Conservation (phyloP, 768 basidiomycete species). For the Tephrocybe sp. region DNA sequence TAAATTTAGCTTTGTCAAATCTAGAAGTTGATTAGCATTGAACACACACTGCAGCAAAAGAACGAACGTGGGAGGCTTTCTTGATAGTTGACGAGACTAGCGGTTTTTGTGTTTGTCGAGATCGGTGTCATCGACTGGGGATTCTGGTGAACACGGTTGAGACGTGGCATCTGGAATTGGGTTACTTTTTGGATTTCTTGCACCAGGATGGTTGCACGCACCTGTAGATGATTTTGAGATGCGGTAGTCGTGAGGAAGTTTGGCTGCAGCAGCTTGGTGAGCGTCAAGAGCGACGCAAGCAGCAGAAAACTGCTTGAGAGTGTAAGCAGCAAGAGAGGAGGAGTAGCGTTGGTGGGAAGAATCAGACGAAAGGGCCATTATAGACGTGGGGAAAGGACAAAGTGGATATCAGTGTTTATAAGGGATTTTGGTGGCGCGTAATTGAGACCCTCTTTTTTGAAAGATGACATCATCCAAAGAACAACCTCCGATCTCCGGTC, state of each 20-base stretch:
- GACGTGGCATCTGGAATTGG: neutral
- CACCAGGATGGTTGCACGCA: neutral
- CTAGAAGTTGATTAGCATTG: no score
- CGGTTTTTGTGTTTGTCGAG: neutral
- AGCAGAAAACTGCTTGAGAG: slow-evolving; percentile 42
- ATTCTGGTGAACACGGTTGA: neutral
- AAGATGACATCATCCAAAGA: slow-evolving; percentile 7
- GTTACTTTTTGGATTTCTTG: neutral
- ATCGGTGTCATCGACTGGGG: neutral
- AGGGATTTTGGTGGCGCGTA: slow-evolving; percentile 9
- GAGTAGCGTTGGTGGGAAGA: slow-evolving; percentile 39
- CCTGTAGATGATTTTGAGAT: slow-evolving; percentile 1
- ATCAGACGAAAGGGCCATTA: slow-evolving; percentile 20
- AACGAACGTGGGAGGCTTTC: neutral
- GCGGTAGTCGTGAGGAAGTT: slow-evolving; percentile 32
- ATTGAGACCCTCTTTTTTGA: neutral
- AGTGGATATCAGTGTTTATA: slow-evolving; percentile 10
- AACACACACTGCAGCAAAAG: neutral
- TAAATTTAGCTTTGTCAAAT: no score
- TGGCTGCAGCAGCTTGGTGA: slow-evolving; percentile 33
- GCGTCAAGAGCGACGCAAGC: slow-evolving; percentile 35
- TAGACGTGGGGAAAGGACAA: neutral
- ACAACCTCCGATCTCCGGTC: neutral
- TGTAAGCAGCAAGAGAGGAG: slow-evolving; percentile 48
- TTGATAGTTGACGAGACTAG: neutral